A percentile compares a stretch with the other conserved stretches of the same genome.
Conservation (phyloP, 2,329 filamentous ascomycete genomes). For the Paecilomyces dactylethromorphus region DNA sequence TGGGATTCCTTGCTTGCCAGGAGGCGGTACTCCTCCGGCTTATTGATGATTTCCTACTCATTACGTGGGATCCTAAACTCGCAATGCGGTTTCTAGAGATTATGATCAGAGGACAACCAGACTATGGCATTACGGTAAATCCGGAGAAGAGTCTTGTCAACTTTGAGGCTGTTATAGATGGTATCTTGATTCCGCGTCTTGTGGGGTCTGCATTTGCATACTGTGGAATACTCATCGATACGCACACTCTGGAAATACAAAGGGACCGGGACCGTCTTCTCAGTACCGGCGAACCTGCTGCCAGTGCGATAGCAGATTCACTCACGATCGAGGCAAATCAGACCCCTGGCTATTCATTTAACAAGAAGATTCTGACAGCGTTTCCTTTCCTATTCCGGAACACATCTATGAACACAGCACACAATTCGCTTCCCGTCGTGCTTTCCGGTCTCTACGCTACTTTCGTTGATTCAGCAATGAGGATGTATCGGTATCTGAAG, state of each 20-base stretch:
- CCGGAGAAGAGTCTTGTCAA: constrained; percentile 75
- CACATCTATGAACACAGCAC: constrained; percentile 48
- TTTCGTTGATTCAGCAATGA: constrained; percentile 72
- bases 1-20: constrained; percentile 58
- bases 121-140: constrained; percentile 76
- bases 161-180: constrained; percentile 61
- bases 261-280: constrained; percentile 55
- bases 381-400: constrained; percentile 78
- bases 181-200: constrained; percentile 46
- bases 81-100: constrained; percentile 66
- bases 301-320: constrained; percentile 56
- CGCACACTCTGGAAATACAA: constrained; percentile 63
- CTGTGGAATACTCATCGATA: constrained; percentile 75
- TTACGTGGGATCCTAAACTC: constrained; percentile 63
- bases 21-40: constrained; percentile 69
- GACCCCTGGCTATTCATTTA: constrained; percentile 68
- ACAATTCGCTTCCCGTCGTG: constrained; percentile 66
- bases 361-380: constrained; percentile 65
- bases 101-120: constrained; percentile 73
- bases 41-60: constrained; percentile 88
- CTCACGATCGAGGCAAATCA: constrained; percentile 73
- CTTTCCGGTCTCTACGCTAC: constrained; percentile 68
- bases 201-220: constrained; percentile 64
- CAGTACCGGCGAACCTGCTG: constrained; percentile 46
- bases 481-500: constrained; percentile 56